Base-by-base conservation (phyloP, 202 grass and related monocot genomes). In the Hordeum pubiflorum region DNA sequence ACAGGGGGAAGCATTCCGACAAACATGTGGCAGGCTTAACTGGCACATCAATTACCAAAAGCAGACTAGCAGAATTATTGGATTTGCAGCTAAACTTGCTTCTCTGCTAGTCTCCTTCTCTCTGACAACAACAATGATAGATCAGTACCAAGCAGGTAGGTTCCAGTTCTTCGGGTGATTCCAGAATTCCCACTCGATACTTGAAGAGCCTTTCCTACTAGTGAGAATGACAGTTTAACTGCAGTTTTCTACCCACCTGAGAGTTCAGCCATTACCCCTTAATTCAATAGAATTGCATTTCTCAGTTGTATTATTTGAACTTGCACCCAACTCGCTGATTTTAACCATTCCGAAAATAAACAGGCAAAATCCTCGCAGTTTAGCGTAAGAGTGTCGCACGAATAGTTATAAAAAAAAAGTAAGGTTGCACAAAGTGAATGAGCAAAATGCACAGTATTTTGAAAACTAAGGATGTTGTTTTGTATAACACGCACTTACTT, bases 401-500 rank as follows among this genome's bases (percentile, higher is more conserved):
- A 75, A 65, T 20, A 65, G 0, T 37, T 20, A 17, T 65, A 3
- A 0, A 36, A 15, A 65, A 65, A 65, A 18, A 39, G 9, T 7
- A 65, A 31, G 6, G 22, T 43, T 83, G 32, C 9, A 58, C 31
- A 3, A n/a, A 65, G 31, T n/a, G n/a, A 76, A 67, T 43, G 15
- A 76, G 24, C 4, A 84, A 77, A 70, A 48, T 26, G 62, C 26
- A 77, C 0, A 29, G 17, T 17, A 66, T 64, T 52, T 64, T 52
- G 56, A 23, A 21, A 2, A 58, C 15, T 37, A 68, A 77, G 7
- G 6, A 54, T 31, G 6, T 11, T 17, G 23, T 10, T 84, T 64
- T 41, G 33, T 34, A 76, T n/a, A 18, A 74, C 31, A 24, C 9
- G 10, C 5, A 15, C 82, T 54, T 62, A 91, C 91, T 78, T 81